Conservation (phyloP, 2,329 filamentous ascomycete genomes). For the Xylariaceae sp. region DNA sequence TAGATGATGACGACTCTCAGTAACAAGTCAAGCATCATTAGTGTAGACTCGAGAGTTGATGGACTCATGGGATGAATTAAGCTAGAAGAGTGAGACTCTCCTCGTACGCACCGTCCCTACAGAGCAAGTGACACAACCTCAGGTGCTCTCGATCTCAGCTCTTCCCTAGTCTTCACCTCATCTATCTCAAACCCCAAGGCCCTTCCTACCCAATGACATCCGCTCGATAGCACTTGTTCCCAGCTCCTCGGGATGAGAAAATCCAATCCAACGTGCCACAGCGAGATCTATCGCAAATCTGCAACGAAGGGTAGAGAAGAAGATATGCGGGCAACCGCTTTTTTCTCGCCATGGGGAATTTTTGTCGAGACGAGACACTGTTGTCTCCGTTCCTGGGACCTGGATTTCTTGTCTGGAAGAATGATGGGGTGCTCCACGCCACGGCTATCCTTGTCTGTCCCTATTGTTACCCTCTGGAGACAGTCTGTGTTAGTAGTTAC, state of each 20-base stretch:
- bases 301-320: slow-evolving; percentile 2
- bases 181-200: neutral
- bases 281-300: slow-evolving; percentile 11
- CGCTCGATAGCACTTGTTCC: slow-evolving; percentile 9
- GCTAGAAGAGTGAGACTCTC: neutral
- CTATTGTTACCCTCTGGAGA: slow-evolving; percentile 3
- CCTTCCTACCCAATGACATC: neutral
- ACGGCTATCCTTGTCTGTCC: slow-evolving; percentile 17
- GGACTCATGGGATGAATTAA: neutral
- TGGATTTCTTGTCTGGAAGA: slow-evolving; percentile 1
- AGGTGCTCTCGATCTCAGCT: neutral
- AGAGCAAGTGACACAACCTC: slow-evolving; percentile 7
- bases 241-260: slow-evolving; percentile 5
- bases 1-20: no score
- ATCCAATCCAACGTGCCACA: neutral
- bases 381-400: slow-evolving; percentile 12
- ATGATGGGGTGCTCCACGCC: slow-evolving; percentile 8
- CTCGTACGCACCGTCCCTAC: neutral
- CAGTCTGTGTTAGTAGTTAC: neutral
- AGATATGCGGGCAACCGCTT: slow-evolving; percentile 15
- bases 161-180: neutral
- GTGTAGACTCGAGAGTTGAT: no score
- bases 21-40: no score
- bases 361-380: slow-evolving; percentile 6
- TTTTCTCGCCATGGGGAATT: neutral